phyloP scores from a whole-genome alignment of 495 filamentous ascomycete genomes.

The Parmelia sp. region DNA sequence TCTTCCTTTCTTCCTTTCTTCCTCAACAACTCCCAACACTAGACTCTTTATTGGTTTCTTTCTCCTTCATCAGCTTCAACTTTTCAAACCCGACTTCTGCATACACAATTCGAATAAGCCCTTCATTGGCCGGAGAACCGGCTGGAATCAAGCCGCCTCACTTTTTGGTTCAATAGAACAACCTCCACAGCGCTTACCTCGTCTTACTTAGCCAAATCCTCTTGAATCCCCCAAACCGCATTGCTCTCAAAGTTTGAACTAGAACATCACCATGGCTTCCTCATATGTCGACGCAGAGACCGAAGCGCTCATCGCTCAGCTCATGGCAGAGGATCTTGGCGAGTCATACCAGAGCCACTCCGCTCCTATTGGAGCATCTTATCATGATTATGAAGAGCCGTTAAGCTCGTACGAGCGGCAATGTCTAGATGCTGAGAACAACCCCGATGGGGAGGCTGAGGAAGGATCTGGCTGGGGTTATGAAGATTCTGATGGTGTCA shows the following conservation, averaged over 20 bases:
- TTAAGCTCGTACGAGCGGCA: conserved; percentile 14
- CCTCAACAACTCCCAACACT: not conserved
- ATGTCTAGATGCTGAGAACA: not conserved
- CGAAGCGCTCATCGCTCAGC: conserved; percentile 16
- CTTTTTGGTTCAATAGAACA: not conserved
- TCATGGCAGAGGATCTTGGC: conserved; percentile 17
- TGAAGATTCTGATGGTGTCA: not conserved
- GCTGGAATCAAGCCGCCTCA: not conserved
- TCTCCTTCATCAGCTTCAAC: not conserved
- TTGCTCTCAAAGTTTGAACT: not conserved
- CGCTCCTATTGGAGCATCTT: conserved; percentile 6
- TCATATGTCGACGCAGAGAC: conserved; percentile 14
- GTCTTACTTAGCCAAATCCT: not conserved
- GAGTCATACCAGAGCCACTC: not conserved
- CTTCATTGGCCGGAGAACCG: not conserved
- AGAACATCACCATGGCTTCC: conserved; percentile 2
- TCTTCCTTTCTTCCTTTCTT: not conserved
- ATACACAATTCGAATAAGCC: not conserved
- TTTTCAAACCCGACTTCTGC: not conserved
- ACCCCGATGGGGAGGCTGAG: not conserved
- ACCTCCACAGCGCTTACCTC: not conserved
- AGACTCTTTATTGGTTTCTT: not conserved
- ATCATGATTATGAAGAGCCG: conserved; percentile 16
- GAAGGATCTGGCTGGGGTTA: conserved; percentile 1
- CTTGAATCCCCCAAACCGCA: not conserved